Evolutionary conservation across 345 rosid genomes (phyloP).

Genomic region (Aethionema arabicum): DNA sequence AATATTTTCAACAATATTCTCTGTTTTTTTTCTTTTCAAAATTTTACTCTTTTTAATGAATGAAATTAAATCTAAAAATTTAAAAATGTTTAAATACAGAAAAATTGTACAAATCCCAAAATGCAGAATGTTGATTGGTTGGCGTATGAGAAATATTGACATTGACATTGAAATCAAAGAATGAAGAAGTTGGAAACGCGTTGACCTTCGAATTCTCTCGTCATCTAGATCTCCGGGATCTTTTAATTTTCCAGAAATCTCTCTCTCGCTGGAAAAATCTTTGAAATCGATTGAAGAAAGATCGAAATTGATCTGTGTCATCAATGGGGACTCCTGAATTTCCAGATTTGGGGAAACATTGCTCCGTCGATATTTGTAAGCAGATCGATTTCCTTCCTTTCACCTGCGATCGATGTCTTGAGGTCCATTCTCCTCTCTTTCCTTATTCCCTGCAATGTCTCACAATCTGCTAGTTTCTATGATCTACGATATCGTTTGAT

Average conservation of each 20-base stretch:
- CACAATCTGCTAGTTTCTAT: neutral
- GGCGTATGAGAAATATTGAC: neutral
- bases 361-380: conserved; percentile 72
- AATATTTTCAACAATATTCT: too few species aligned
- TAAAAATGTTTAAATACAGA: too few species aligned
- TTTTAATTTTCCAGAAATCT: neutral
- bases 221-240: conserved; percentile 40
- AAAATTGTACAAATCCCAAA: too few species aligned
- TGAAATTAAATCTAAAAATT: too few species aligned
- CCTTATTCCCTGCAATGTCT: neutral
- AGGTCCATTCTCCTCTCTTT: conserved; percentile 41
- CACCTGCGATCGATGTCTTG: conserved; percentile 88
- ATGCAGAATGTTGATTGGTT: neutral
- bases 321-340: conserved; percentile 95
- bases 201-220: conserved; percentile 23
- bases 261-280: conserved; percentile 8
- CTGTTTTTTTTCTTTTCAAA: too few species aligned
- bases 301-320: neutral
- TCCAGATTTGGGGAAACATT: conserved; percentile 95
- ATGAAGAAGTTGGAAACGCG: neutral
- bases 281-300: neutral
- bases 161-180: conserved; percentile 4
- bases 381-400: conserved; percentile 95
- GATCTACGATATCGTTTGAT: neutral
- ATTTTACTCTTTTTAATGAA: too few species aligned